Conservation (phyloP, 2,329 filamentous ascomycete species). For the Colletotrichum musicola region DNA sequence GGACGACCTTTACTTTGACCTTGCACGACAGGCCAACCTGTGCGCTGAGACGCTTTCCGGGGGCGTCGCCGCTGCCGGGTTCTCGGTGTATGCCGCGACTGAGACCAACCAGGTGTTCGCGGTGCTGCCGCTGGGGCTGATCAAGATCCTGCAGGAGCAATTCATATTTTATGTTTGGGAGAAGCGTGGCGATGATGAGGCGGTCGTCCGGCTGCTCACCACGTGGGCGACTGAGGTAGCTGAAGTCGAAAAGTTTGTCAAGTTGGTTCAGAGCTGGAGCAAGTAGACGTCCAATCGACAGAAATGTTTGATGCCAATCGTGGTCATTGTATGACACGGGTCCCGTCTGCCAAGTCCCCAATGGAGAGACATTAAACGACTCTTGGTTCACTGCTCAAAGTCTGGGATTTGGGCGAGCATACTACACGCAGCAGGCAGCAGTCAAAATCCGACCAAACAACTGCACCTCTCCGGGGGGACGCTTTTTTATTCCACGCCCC, state of each 20-base stretch:
- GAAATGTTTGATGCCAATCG: too few species aligned
- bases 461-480: too few species aligned
- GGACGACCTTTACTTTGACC: constrained; percentile 58
- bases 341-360: too few species aligned
- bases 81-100: constrained; percentile 56
- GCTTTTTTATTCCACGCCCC: too few species aligned
- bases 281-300: not conserved
- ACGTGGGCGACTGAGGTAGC: constrained; percentile 62
- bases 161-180: constrained; percentile 65
- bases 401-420: too few species aligned
- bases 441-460: too few species aligned
- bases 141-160: constrained; percentile 54
- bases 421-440: too few species aligned
- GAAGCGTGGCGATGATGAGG: constrained; percentile 51
- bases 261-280: constrained; percentile 41
- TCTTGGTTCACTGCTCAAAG: too few species aligned
- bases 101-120: constrained; percentile 67
- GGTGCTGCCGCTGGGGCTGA: constrained; percentile 53
- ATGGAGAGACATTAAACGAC: too few species aligned
- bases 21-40: constrained; percentile 58
- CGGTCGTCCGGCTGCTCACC: constrained; percentile 60
- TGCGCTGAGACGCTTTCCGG: constrained; percentile 58
- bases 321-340: too few species aligned
- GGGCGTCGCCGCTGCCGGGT: constrained; percentile 57
- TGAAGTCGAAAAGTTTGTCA: constrained; percentile 55